Conservation (phyloP, 352 stramenopile genomes). For the Globisporangium radiosum region DNA sequence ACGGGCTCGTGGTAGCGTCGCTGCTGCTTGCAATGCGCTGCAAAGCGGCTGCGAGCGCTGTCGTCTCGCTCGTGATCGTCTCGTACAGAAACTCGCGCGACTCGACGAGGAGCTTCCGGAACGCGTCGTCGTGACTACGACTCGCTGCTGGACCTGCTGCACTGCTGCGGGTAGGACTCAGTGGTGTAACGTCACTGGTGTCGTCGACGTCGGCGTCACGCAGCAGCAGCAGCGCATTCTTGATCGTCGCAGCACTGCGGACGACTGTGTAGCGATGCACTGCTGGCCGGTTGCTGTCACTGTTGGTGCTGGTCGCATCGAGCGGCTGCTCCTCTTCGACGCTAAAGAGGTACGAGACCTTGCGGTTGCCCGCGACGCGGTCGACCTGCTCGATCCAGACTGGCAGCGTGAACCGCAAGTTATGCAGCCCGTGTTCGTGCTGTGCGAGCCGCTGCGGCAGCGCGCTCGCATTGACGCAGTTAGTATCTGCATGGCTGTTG, state of each 20-base stretch:
- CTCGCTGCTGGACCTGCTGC: conserved; percentile 26
- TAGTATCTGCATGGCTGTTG: background rate
- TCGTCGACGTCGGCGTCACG: conserved; percentile 17
- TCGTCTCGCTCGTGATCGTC: conserved; percentile 51
- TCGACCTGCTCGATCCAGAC: conserved; percentile 74
- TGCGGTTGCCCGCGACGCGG: conserved; percentile 38
- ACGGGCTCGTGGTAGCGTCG: background rate
- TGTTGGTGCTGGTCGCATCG: background rate
- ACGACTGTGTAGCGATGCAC: conserved; percentile 26
- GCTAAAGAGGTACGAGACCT: conserved; percentile 60
- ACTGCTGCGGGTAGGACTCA: conserved; percentile 20
- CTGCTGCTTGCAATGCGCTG: conserved; percentile 24
- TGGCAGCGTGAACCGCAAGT: conserved; percentile 47
- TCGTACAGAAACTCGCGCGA: conserved; percentile 65
- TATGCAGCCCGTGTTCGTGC: conserved; percentile 22
- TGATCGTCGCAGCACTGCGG: conserved; percentile 52
- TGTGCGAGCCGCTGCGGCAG: conserved; percentile 14
- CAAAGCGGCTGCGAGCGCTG: conserved; percentile 33
- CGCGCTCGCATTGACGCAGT: background rate
- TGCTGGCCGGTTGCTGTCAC: background rate
- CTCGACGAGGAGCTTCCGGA: conserved; percentile 46
- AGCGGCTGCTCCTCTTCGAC: conserved; percentile 26
- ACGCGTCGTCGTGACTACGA: conserved; percentile 17
- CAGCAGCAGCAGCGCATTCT: conserved; percentile 48
- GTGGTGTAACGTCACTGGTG: background rate